Evolutionary conservation across 2,329 filamentous ascomycete species (phyloP).

Genomic region (Fusarium piperis): DNA sequence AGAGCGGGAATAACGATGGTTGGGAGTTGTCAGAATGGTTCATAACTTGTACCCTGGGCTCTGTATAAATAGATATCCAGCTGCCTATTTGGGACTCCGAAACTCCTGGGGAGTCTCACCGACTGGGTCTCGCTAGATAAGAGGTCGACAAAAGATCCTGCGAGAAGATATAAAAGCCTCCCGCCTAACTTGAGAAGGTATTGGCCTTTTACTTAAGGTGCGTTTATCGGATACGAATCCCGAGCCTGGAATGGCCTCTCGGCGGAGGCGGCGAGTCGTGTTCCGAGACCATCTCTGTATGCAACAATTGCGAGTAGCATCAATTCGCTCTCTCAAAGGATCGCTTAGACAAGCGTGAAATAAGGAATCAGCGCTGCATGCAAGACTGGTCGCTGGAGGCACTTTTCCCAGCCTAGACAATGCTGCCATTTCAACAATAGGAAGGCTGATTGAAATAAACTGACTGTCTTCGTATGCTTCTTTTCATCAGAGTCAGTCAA

Average conservation of each 20-base stretch:
- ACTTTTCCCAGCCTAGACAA: not conserved
- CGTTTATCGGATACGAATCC: not conserved
- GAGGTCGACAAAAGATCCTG: not conserved
- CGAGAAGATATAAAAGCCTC: not conserved
- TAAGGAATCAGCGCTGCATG: not conserved
- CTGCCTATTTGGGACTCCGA: conserved; percentile 24
- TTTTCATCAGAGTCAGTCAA: not conserved
- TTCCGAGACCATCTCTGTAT: not conserved
- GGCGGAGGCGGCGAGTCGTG: not conserved
- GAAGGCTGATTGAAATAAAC: not conserved
- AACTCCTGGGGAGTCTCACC: not conserved
- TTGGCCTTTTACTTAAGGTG: not conserved
- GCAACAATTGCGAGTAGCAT: not conserved
- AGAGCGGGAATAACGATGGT: not conserved
- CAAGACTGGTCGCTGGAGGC: not conserved
- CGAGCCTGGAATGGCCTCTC: not conserved
- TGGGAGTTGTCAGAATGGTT: not conserved
- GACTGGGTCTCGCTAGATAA: not conserved
- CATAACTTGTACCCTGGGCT: not conserved
- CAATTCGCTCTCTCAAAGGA: not conserved
- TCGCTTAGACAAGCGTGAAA: not conserved
- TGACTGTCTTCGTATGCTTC: not conserved
- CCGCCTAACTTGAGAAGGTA: not conserved
- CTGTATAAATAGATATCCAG: conserved; percentile 9
- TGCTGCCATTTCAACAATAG: not conserved